phyloP scores from a whole-genome alignment of 768 basidiomycete genomes.

The Leccinum aurantiacum region DNA sequence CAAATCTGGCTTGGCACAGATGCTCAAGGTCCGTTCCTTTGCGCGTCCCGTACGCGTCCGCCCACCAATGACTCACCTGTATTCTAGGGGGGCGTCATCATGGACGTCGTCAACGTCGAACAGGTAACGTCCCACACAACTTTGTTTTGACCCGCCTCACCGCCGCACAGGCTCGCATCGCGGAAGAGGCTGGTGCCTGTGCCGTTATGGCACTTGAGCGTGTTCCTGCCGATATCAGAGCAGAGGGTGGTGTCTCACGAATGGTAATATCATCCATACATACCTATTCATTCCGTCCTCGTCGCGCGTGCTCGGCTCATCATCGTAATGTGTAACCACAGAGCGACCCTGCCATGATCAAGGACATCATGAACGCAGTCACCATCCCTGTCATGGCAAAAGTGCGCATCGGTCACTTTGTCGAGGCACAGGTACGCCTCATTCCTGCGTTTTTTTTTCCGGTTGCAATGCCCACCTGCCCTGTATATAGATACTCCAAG shows the following conservation, averaged over 20 bases:
- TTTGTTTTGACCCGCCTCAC: conserved; percentile 11
- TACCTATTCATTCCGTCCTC: background rate
- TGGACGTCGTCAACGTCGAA: conserved; percentile 90
- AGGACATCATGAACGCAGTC: conserved; percentile 90
- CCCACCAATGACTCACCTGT: background rate
- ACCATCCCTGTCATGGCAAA: conserved; percentile 98
- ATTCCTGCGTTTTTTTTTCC: background rate
- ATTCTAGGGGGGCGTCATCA: conserved; percentile 78
- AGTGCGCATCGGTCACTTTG: conserved; percentile 95
- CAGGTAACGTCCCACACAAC: conserved; percentile 36
- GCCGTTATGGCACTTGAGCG: conserved; percentile 98
- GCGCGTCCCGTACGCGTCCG: background rate
- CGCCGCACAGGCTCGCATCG: conserved; percentile 78
- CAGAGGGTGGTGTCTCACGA: conserved; percentile 89
- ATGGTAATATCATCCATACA: conserved; percentile 62
- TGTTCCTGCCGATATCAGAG: conserved; percentile 93
- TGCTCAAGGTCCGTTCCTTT: conserved; percentile 73
- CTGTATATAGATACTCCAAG: conserved; percentile 76
- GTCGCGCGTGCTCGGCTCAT: background rate
- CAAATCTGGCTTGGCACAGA: conserved; percentile 93
- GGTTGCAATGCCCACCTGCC: background rate
- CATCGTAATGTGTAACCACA: conserved; percentile 22
- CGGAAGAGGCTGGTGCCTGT: conserved; percentile 95
- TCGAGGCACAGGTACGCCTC: conserved; percentile 80
- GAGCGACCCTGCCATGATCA: conserved; percentile 97